Percentiles rank a stretch among this genome's conserved stretches.
phyloP scores from a whole-genome alignment of 2,329 filamentous ascomycete genomes.

The Tolypocladium capitatum region DNA sequence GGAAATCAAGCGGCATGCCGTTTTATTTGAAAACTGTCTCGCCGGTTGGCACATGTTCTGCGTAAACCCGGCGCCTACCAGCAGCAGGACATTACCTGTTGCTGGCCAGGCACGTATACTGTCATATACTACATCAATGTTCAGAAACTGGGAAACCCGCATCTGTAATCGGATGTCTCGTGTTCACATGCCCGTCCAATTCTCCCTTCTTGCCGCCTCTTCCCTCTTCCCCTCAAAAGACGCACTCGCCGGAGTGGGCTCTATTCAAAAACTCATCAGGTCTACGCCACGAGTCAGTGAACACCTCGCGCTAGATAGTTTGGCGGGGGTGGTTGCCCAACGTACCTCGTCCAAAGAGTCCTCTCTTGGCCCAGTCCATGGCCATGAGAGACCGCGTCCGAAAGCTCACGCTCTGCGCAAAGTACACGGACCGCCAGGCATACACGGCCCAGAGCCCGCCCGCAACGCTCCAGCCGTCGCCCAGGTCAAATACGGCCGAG shows the following conservation, averaged over 20 bases:
- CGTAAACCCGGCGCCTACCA: not conserved
- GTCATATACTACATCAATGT: not conserved
- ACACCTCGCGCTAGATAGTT: not conserved
- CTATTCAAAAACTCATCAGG: constrained; percentile 36
- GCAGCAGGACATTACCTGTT: not conserved
- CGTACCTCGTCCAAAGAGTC: constrained; percentile 88
- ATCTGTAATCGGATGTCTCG: not conserved
- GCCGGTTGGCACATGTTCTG: not conserved
- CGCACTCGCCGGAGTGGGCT: not conserved
- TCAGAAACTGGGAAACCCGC: not conserved
- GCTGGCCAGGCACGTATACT: not conserved
- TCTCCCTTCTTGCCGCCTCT: not conserved
- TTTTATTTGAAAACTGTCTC: not conserved
- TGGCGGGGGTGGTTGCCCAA: constrained; percentile 6
- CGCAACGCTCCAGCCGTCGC: constrained; percentile 59
- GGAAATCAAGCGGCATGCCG: not conserved
- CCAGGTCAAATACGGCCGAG: constrained; percentile 85
- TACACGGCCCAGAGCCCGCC: constrained; percentile 91
- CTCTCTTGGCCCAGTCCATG: constrained; percentile 98
- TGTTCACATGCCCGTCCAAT: not conserved
- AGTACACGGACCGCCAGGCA: constrained; percentile 91
- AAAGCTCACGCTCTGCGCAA: constrained; percentile 91
- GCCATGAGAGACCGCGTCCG: constrained; percentile 77
- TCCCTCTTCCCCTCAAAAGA: not conserved
- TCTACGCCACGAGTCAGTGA: constrained; percentile 18